A percentile compares a stretch with the other conserved stretches of the same genome.
Conservation (phyloP, 352 stramenopile species). For the Plasmopara halstedii region DNA sequence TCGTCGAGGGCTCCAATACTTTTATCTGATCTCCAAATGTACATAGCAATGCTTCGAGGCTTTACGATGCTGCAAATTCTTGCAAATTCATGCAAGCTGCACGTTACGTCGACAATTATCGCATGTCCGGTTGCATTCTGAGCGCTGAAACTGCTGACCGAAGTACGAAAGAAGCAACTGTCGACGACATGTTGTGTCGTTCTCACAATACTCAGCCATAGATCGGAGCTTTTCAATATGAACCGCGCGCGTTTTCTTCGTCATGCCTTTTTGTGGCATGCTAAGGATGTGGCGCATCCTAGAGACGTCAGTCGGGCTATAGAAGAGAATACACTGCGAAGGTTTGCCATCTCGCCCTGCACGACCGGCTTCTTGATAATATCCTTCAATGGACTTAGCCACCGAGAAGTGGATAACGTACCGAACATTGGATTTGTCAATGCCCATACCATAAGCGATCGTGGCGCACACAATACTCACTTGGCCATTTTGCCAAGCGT, state of each 20-base stretch:
- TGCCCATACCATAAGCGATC: slow-evolving; percentile 94
- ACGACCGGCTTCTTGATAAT: slow-evolving; percentile 97
- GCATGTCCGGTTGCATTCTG: slow-evolving; percentile 49
- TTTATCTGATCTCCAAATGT: not conserved
- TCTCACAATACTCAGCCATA: slow-evolving; percentile 77
- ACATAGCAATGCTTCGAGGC: not conserved
- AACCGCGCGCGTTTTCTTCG: slow-evolving; percentile 49
- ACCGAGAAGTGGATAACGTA: slow-evolving; percentile 92
- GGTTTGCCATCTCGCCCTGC: slow-evolving; percentile 93
- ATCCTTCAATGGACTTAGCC: slow-evolving; percentile 93
- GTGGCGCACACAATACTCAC: slow-evolving; percentile 91
- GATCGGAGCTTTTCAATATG: slow-evolving; percentile 72
- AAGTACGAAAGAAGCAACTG: slow-evolving; percentile 77
- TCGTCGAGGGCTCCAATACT: too few species aligned
- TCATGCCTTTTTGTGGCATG: slow-evolving; percentile 77
- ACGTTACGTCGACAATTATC: slow-evolving; percentile 55
- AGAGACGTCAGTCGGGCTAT: slow-evolving; percentile 73
- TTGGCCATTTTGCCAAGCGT: slow-evolving; percentile 65
- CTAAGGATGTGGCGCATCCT: slow-evolving; percentile 78
- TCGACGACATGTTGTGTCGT: slow-evolving; percentile 64
- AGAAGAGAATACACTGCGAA: slow-evolving; percentile 89
- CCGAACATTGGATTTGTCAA: slow-evolving; percentile 92
- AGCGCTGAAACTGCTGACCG: slow-evolving; percentile 59
- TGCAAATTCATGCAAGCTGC: slow-evolving; percentile 14
- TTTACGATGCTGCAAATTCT: not conserved